Evolutionary conservation across 257 asterid genomes (phyloP).

Genomic region (Primulina tabacum): DNA sequence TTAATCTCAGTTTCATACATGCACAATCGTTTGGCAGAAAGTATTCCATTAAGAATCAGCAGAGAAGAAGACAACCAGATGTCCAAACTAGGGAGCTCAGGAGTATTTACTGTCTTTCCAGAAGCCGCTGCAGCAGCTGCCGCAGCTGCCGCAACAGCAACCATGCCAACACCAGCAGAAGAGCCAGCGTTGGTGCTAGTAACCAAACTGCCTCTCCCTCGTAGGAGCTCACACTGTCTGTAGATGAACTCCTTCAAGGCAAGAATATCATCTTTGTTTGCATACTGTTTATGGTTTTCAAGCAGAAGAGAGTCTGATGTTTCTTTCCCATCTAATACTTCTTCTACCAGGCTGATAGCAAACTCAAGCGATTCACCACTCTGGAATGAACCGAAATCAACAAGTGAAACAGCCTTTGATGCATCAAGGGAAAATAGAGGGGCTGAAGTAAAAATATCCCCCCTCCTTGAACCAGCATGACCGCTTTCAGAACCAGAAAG

Average conservation of each 20-base stretch:
- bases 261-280: slow-evolving; percentile 64
- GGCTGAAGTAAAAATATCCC: slow-evolving; percentile 44
- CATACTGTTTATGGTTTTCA: slow-evolving; percentile 61
- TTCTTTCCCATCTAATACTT: slow-evolving; percentile 72
- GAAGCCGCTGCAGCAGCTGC: slow-evolving; percentile 87
- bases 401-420: slow-evolving; percentile 72
- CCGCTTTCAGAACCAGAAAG: slow-evolving; percentile 73
- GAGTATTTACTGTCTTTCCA: slow-evolving; percentile 47
- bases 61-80: slow-evolving; percentile 73
- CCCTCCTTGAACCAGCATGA: slow-evolving; percentile 58
- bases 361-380: slow-evolving; percentile 84
- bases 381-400: slow-evolving; percentile 54
- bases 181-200: slow-evolving; percentile 51
- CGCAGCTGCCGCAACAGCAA: slow-evolving; percentile 90
- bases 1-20: slow-evolving; percentile 31
- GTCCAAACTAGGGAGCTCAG: slow-evolving; percentile 81
- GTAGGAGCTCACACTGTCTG: slow-evolving; percentile 69
- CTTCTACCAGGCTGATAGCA: slow-evolving; percentile 71
- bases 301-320: slow-evolving; percentile 89
- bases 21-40: slow-evolving; percentile 45
- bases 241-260: slow-evolving; percentile 79
- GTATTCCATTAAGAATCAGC: slow-evolving; percentile 62
- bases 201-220: slow-evolving; percentile 73
- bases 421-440: slow-evolving; percentile 87
- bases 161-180: slow-evolving; percentile 78